A percentile compares a stretch with the other conserved stretches of the same genome.
phyloP scores from a whole-genome alignment of 129 eudicot genomes.

The Deinandra increscens region DNA sequence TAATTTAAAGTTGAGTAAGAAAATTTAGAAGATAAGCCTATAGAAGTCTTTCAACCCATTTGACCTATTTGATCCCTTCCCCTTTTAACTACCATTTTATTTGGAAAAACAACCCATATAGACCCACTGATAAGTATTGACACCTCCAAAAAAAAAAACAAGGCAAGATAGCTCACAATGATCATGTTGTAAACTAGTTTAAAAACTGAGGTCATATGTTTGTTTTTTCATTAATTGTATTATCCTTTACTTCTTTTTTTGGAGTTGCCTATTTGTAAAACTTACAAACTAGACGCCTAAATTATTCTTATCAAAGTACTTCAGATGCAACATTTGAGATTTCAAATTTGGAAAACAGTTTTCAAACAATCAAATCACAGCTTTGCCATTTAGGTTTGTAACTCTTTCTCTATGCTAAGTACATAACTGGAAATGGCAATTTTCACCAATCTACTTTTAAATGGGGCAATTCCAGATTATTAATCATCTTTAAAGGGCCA shows the following conservation, averaged over 20 bases:
- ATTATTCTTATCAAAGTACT: background rate
- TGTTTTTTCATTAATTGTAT: background rate
- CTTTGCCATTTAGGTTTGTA: background rate
- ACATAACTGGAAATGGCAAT: background rate
- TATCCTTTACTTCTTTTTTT: too few species aligned
- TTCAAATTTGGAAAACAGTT: background rate
- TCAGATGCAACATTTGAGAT: too few species aligned
- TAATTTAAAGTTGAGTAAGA: too few species aligned
- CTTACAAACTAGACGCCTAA: background rate
- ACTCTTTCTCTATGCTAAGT: background rate
- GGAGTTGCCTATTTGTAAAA: background rate
- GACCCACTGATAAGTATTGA: background rate
- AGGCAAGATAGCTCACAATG: background rate
- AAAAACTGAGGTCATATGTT: background rate
- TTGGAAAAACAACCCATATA: background rate
- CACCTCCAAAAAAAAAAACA: background rate
- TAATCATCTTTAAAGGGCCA: background rate
- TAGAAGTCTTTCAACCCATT: too few species aligned
- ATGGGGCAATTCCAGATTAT: background rate
- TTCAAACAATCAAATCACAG: background rate
- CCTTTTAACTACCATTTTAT: background rate
- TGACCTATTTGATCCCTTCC: too few species aligned
- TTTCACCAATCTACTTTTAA: background rate
- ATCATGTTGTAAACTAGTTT: background rate
- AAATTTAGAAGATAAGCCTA: too few species aligned